Evolutionary conservation across 179 eudicot genomes (phyloP).

Genomic region (Beta corolliflora): DNA sequence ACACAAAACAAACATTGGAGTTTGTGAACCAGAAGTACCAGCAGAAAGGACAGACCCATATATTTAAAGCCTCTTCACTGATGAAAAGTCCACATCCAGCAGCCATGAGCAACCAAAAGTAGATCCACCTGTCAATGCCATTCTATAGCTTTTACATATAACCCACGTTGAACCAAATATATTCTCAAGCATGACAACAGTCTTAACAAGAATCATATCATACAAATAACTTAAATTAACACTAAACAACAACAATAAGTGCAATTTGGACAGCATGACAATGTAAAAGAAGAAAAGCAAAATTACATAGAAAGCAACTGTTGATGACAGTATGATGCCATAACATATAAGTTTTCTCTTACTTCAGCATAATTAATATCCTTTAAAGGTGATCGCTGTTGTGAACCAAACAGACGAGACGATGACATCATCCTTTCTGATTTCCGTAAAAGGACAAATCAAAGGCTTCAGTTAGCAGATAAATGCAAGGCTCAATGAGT

Average conservation of each 20-base stretch:
- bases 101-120: slow-evolving; percentile 97
- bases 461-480: not conserved
- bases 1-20: slow-evolving; percentile 21
- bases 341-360: not conserved
- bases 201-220: not conserved
- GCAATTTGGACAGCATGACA: not conserved
- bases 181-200: not conserved
- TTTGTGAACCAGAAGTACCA: slow-evolving; percentile 57
- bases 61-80: slow-evolving; percentile 97
- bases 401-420: not conserved
- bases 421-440: not conserved
- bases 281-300: not conserved
- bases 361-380: not conserved
- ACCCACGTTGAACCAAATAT: slow-evolving; percentile 1
- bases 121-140: slow-evolving; percentile 62
- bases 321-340: not conserved
- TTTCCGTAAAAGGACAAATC: not conserved
- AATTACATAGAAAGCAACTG: not conserved
- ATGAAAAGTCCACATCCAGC: slow-evolving; percentile 89
- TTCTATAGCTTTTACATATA: not conserved
- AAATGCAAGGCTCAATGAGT: not conserved
- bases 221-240: not conserved
- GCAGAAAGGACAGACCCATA: slow-evolving; percentile 83
- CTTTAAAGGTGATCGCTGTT: not conserved
- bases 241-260: not conserved